Conservation (phyloP, 2,329 filamentous ascomycete species). For the Microcyclospora pomicola region DNA sequence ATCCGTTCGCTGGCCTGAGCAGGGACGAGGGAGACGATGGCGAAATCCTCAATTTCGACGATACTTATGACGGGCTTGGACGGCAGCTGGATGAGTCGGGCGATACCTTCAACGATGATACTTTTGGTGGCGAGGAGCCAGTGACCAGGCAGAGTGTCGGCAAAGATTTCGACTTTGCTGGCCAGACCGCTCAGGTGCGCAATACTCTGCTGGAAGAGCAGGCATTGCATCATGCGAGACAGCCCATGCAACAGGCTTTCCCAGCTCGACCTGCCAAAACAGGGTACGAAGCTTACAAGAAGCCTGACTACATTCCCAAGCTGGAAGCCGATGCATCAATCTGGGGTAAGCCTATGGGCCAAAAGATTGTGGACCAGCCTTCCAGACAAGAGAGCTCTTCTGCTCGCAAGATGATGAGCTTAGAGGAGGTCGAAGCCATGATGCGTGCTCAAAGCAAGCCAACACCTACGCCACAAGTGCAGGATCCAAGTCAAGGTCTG, state of each 20-base stretch:
- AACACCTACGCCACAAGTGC: conserved; percentile 9
- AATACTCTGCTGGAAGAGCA: conserved; percentile 85
- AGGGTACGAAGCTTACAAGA: conserved; percentile 84
- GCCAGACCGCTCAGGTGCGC: conserved; percentile 75
- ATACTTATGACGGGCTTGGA: conserved; percentile 91
- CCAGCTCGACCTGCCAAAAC: conserved; percentile 38
- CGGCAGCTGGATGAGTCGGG: conserved; percentile 82
- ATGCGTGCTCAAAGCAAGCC: conserved; percentile 58
- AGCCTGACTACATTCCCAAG: conserved; percentile 72
- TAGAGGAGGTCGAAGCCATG: conserved; percentile 92
- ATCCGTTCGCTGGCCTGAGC: conserved; percentile 78
- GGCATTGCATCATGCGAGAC: conserved; percentile 63
- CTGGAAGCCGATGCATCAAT: conserved; percentile 86
- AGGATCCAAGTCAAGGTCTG: conserved; percentile 19
- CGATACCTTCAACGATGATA: conserved; percentile 94
- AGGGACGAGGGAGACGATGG: conserved; percentile 41
- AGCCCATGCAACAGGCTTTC: conserved; percentile 41
- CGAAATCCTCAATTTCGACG: conserved; percentile 73
- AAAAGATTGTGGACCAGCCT: conserved; percentile 19
- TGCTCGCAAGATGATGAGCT: conserved; percentile 71
- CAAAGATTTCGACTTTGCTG: conserved; percentile 96
- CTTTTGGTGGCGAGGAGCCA: conserved; percentile 48
- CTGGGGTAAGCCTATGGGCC: conserved; percentile 66
- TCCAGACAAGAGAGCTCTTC: conserved; percentile 17
- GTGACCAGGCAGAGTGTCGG: conserved; percentile 47